Percentiles rank a stretch among this genome's conserved stretches.
These are phyloP conservation scores for Fusarium vanettenii DNA, from an alignment of 2,329 filamentous ascomycete genomes.

Conservation along the genomic window DNA sequence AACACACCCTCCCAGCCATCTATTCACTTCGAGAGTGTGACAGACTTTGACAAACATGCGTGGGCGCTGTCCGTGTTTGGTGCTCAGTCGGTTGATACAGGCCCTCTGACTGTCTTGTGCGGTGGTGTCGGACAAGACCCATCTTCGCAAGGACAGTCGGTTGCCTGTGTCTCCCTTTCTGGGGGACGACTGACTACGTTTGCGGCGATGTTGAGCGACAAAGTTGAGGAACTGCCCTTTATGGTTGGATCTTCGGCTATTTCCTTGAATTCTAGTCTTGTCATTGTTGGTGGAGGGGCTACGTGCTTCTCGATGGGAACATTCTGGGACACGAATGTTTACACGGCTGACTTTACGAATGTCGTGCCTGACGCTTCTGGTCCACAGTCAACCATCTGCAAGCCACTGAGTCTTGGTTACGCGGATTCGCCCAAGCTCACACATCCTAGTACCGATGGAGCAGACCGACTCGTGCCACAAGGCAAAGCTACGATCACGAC, in stretches of 20 bases:
- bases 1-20: constrained; percentile 32
- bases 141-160: constrained; percentile 43
- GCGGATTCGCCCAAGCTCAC: constrained; percentile 45
- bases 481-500: constrained; percentile 36
- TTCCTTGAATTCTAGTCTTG: constrained; percentile 60
- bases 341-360: constrained; percentile 48
- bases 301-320: constrained; percentile 93
- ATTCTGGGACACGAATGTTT: constrained; percentile 78
- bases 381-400: not conserved
- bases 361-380: not conserved
- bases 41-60: constrained; percentile 1
- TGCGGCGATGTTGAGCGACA: constrained; percentile 8
- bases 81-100: constrained; percentile 41
- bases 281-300: constrained; percentile 82
- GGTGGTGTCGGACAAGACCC: constrained; percentile 48
- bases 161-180: constrained; percentile 38
- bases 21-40: constrained; percentile 40
- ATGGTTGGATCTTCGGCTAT: constrained; percentile 75
- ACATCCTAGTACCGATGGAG: constrained; percentile 15
- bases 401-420: constrained; percentile 25
- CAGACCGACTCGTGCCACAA: not conserved
- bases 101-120: constrained; percentile 42
- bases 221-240: constrained; percentile 61
- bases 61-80: constrained; percentile 48
- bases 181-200: constrained; percentile 41